A percentile compares a stretch with the other conserved stretches of the same genome.
phyloP scores from a whole-genome alignment of 495 filamentous ascomycete species.

The Apodospora peruviana region DNA sequence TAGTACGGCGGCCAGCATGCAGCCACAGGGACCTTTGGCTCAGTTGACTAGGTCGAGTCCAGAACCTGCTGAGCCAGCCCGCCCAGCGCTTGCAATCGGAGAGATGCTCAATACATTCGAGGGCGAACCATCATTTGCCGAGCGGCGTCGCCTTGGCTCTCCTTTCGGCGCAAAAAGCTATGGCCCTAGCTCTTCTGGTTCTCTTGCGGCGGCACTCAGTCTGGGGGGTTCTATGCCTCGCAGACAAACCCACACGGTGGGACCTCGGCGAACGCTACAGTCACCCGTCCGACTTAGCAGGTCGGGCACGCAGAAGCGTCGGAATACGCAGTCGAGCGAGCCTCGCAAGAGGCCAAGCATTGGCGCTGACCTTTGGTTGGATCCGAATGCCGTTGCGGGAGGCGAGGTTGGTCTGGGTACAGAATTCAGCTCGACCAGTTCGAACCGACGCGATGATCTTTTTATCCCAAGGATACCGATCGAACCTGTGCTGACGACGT shows the following conservation, averaged over 20 bases:
- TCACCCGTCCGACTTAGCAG: conserved; percentile 43
- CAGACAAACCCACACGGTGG: conserved; percentile 37
- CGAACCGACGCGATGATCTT: conserved; percentile 18
- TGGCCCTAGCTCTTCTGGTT: conserved; percentile 43
- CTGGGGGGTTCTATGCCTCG: conserved; percentile 27
- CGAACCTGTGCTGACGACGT: conserved; percentile 13
- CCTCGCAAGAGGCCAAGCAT: conserved; percentile 37
- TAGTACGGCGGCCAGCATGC: conserved; percentile 76
- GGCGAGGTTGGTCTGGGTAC: not conserved
- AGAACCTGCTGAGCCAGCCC: conserved; percentile 14
- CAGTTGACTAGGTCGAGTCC: conserved; percentile 40
- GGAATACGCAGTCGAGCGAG: conserved; percentile 30
- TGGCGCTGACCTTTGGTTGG: conserved; percentile 27
- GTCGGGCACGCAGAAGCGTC: conserved; percentile 42
- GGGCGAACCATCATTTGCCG: conserved; percentile 22
- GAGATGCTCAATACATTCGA: conserved; percentile 13
- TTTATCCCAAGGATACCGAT: conserved; percentile 25
- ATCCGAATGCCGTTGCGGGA: conserved; percentile 8
- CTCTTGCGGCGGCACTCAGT: conserved; percentile 32
- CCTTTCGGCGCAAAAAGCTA: conserved; percentile 53
- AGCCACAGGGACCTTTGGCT: conserved; percentile 63
- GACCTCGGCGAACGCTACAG: conserved; percentile 35
- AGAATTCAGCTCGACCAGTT: conserved; percentile 23
- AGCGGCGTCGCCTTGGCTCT: conserved; percentile 51
- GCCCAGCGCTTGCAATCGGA: conserved; percentile 1